Percentiles rank a stretch among this genome's conserved stretches.
Conservation (phyloP, 2,329 filamentous ascomycete species). For the Penicillium griseofulvum region DNA sequence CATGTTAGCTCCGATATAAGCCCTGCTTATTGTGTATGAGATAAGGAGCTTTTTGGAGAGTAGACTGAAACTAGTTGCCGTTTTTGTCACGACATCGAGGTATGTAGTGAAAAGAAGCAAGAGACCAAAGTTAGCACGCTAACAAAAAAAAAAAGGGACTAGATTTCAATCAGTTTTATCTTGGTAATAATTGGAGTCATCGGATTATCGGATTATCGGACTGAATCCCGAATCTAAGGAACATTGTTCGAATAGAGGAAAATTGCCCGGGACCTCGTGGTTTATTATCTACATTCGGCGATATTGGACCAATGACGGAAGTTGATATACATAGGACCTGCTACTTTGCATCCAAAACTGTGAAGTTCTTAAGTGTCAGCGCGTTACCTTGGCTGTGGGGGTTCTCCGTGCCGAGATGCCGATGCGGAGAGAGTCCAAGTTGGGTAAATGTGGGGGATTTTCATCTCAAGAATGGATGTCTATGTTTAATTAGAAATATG, state of each 20-base stretch:
- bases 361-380: neutral
- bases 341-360: neutral
- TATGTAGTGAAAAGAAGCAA: neutral
- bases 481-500: neutral
- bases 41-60: neutral
- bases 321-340: neutral
- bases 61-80: constrained; percentile 5
- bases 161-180: neutral
- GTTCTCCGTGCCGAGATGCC: constrained; percentile 17
- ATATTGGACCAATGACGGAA: constrained; percentile 13
- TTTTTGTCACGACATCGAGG: constrained; percentile 14
- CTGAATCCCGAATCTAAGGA: constrained; percentile 11
- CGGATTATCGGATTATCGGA: constrained; percentile 12
- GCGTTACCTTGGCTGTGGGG: constrained; percentile 11
- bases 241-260: neutral
- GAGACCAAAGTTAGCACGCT: neutral
- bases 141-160: neutral
- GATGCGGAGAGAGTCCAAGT: constrained; percentile 15
- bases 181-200: constrained; percentile 1
- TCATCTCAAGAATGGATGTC: neutral
- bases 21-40: neutral
- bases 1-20: constrained; percentile 19
- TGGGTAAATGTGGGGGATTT: neutral
- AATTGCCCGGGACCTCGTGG: constrained; percentile 4
- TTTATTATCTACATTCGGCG: constrained; percentile 6